Percentiles rank a stretch among this genome's conserved stretches.
Evolutionary conservation across 805 yeast genomes (phyloP).

Genomic region (Barnettozyma pratensis): DNA sequence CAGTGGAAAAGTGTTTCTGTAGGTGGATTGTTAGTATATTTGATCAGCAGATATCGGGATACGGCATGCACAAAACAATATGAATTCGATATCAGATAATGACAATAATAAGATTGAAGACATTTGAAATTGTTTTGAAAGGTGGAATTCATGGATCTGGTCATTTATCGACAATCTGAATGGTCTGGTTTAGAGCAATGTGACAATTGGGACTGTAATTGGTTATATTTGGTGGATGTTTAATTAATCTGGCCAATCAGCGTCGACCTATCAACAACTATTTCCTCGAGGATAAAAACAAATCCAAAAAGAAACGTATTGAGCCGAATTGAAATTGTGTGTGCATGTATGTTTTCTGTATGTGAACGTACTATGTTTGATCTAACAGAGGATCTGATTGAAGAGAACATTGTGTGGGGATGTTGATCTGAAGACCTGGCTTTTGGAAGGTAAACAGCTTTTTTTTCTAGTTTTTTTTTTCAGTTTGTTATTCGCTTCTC

Average conservation of each 20-base stretch:
- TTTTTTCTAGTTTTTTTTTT: conserved; percentile 4
- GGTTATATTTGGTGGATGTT: neutral
- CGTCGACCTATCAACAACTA: conserved; percentile 8
- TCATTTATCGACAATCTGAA: no score
- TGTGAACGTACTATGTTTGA: conserved; percentile 25
- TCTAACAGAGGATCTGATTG: conserved; percentile 28
- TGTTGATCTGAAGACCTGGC: conserved; percentile 6
- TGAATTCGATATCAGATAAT: no score
- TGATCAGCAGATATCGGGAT: neutral
- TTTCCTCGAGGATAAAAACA: neutral
- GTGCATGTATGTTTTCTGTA: neutral
- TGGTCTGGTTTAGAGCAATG: neutral
- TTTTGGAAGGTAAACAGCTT: neutral
- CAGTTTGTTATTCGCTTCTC: neutral
- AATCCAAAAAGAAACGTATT: neutral
- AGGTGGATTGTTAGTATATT: conserved; percentile 10
- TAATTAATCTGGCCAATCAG: conserved; percentile 7
- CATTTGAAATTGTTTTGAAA: no score
- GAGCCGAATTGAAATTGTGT: neutral
- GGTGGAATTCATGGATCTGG: no score
- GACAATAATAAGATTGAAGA: no score
- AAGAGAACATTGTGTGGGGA: conserved; percentile 24
- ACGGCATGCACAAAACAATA: neutral
- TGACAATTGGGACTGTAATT: neutral
- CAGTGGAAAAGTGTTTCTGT: conserved; percentile 29